Base-by-base conservation (phyloP, 2,329 filamentous ascomycete species). In the Metarhizium sp. region DNA sequence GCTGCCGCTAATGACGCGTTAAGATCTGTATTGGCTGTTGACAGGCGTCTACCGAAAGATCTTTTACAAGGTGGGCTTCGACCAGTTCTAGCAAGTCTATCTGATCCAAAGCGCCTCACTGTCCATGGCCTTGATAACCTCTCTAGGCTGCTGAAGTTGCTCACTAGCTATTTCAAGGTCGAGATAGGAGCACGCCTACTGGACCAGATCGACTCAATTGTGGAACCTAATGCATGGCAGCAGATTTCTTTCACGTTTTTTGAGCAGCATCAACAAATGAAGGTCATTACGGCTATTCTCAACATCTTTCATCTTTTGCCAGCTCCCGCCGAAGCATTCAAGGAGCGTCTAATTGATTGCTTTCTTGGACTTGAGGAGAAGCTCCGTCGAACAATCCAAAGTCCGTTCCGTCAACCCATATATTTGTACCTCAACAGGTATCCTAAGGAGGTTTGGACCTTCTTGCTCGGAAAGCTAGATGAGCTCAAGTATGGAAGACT, bases 141-240 rank as follows among this genome's bases (percentile, higher is more conserved):
- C 36, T 92, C 92, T 18, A 85, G 92, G 43, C 78, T 99, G 2
- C 73, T 99, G 58, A 92, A 94, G 60, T 78, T 99, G 2, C 77
- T 99, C 18, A 99, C 92, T 0, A 97, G 94, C 57, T 99, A 99
- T 69, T 99, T 99, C 73, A 99, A 99, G 72, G 92, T 97, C 1
- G 94, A 99, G 68, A 99, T 99, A 54, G 95, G 94, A 6, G 83
- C 90, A 25, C 84, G 94, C 29, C 74, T 99, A n/a, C 78, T 99
- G 10, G 92, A 97, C 60, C 94, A 99, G 64, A 87, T 96, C 71
- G 92, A 92, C 66, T 82, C 86, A 11, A 91, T 99, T 60, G 92
- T 92, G 1, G 91, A 96, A 57, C 81, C 88, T 2, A 79, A 77
- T 52, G 80, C 84, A 14, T 75, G 97, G 61, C 92, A 97, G 68